These are phyloP conservation scores for Blastocystis sp. DNA, from an alignment of 352 stramenopile genomes.

Conservation along the genomic window DNA sequence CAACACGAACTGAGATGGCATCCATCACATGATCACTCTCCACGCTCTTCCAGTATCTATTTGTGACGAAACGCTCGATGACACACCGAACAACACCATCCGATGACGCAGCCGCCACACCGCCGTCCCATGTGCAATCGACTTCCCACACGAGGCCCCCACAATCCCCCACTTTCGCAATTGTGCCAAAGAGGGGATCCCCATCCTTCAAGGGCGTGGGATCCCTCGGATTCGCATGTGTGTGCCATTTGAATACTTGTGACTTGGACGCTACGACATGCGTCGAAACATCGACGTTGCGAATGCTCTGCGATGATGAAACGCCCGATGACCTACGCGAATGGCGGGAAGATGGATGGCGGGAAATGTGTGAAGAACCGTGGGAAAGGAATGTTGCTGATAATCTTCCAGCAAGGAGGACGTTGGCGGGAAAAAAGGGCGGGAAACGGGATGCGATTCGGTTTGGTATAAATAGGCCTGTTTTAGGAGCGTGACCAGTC, in stretches of 20 bases:
- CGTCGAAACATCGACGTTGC: too few species aligned
- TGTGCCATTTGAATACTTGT: too few species aligned
- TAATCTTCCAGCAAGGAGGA: constrained; percentile 16
- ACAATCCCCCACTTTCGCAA: not conserved
- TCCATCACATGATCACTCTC: too few species aligned
- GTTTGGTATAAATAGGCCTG: constrained; percentile 15
- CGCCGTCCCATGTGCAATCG: not conserved
- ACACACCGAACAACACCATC: not conserved
- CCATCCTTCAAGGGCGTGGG: too few species aligned
- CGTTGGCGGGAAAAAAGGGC: not conserved
- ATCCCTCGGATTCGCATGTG: too few species aligned
- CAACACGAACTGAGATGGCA: too few species aligned
- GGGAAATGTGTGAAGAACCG: not conserved
- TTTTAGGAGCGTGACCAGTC: constrained; percentile 7
- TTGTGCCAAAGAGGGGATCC: too few species aligned
- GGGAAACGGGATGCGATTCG: not conserved
- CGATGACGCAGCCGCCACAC: not conserved
- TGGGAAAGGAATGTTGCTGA: not conserved
- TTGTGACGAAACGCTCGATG: not conserved
- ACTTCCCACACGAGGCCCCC: not conserved
- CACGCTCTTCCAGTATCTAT: not conserved
- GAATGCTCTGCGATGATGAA: too few species aligned
- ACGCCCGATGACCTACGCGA: too few species aligned
- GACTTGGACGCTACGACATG: too few species aligned
- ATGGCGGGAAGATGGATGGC: not conserved